These are phyloP conservation scores for Effrenium voratum DNA, from an alignment of 73 alveolate species.

Conservation along the genomic window DNA sequence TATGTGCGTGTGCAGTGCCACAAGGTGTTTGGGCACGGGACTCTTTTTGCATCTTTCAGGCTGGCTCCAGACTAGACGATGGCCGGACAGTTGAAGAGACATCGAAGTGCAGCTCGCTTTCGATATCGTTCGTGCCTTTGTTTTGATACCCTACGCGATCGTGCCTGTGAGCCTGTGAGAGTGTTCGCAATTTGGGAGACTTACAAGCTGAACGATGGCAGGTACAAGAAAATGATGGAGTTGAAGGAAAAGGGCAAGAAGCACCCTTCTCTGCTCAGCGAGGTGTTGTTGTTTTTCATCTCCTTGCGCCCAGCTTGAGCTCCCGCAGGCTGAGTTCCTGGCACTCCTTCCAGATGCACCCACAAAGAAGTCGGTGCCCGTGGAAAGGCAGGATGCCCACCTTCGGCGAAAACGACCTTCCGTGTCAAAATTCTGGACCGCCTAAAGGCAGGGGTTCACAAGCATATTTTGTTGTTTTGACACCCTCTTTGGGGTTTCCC, in stretches of 20 bases:
- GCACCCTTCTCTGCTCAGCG: conserved; percentile 56
- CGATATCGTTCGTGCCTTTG: too few species aligned
- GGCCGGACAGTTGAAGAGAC: conserved; percentile 93
- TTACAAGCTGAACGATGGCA: too few species aligned
- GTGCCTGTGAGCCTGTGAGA: too few species aligned
- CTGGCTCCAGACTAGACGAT: conserved; percentile 82
- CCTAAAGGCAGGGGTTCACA: too few species aligned
- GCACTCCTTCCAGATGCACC: conserved; percentile 47
- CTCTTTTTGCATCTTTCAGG: neutral
- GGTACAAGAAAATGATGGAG: conserved; percentile 87
- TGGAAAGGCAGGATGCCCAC: neutral
- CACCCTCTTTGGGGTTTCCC: too few species aligned
- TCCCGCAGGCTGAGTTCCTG: conserved; percentile 50
- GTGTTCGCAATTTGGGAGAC: too few species aligned
- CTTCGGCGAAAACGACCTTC: neutral
- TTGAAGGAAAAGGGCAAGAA: conserved; percentile 90
- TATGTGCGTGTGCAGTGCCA: neutral
- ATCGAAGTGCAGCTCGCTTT: conserved; percentile 6
- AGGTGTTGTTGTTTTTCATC: neutral
- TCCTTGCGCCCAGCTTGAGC: neutral
- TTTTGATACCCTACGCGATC: too few species aligned
- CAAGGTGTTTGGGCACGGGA: neutral
- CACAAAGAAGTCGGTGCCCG: neutral
- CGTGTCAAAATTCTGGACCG: too few species aligned
- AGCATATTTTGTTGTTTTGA: too few species aligned